Base-by-base conservation (phyloP, 2,329 filamentous ascomycete species). In the Pseudocercospora cruenta region DNA sequence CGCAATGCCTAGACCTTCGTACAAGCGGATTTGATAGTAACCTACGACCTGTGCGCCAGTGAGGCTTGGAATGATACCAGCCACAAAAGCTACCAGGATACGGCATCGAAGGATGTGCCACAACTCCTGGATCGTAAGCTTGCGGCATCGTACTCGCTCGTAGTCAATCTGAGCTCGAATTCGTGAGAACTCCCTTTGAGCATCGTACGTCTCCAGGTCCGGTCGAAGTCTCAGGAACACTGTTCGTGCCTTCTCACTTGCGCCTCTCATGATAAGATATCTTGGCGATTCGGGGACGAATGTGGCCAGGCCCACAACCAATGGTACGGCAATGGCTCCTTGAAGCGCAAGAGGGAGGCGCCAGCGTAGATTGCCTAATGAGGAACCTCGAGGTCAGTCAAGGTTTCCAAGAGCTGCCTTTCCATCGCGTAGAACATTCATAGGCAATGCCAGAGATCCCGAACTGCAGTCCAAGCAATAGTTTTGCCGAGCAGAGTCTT, bases 11-110 rank as follows among this genome's bases (percentile, higher is more conserved):
- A 87, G 77, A 0, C 82, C 83, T 72, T 83, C 82, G 73, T 86
- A 87, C 0, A 86, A 73, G 8, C 81, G 84, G 2, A 84, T 83
- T 22, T 67, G 61, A 19, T 58, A 69, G 24, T 67, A 69, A 71
- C 81, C 84, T 45, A 86, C 85, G 1, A 86, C 85, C 70, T 86
- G 86, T 43, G 86, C 82, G 9, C 84, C 84, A 1, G 84, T 86
- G 51, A 86, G 70, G 70, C 80, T 82, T 0, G 84, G 86, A 80
- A 86, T 84, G 3, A 84, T 84, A 73, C 86, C 84, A 2, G 85
- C 84, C 2, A 81, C 81, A 69, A 87, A 82, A 0, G 82, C 82
- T 75, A 84, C 83, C 51, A 85, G 68, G 9, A 80, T 83, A n/a
- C 84, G 80, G 65, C 81, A 82, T 9, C 83, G 77, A 67, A 83